phyloP scores from a whole-genome alignment of 768 basidiomycete genomes.

The Rhizopogon vesiculosus region DNA sequence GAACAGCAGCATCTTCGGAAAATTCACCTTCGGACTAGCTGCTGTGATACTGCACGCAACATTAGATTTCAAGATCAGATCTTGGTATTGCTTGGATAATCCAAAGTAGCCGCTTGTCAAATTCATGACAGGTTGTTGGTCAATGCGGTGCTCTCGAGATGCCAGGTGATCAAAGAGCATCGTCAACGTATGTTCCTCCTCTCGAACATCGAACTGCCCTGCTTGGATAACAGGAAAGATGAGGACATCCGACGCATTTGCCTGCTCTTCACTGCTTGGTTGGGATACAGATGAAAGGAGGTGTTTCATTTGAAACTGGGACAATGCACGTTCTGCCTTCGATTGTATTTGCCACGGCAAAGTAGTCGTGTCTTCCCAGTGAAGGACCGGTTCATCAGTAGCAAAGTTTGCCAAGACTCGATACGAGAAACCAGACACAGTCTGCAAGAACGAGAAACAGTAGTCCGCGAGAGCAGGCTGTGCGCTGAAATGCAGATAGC shows the following conservation, averaged over 20 bases:
- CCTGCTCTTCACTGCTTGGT: conserved; percentile 16
- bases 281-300: conserved; percentile 13
- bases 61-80: conserved; percentile 56
- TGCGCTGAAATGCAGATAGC: conserved; percentile 72
- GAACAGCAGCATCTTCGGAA: not conserved
- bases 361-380: conserved; percentile 61
- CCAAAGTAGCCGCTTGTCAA: conserved; percentile 97
- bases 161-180: conserved; percentile 53
- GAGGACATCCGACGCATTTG: conserved; percentile 34
- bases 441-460: conserved; percentile 72
- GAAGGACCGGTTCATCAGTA: conserved; percentile 44
- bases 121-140: conserved; percentile 51
- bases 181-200: conserved; percentile 69
- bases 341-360: conserved; percentile 69
- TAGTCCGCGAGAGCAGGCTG: conserved; percentile 73
- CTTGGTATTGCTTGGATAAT: conserved; percentile 75
- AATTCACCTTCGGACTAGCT: conserved; percentile 76
- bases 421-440: conserved; percentile 72
- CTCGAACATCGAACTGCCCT: conserved; percentile 80
- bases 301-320: conserved; percentile 52
- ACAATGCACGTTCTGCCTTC: conserved; percentile 52
- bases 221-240: conserved; percentile 86
- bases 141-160: conserved; percentile 5
- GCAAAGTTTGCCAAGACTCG: conserved; percentile 34
- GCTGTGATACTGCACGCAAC: conserved; percentile 71